Evolutionary conservation across 495 filamentous ascomycete genomes (phyloP), one percentile per base, ranked within the genome.

Genomic region (Hapsidospora chrysogenum): DNA sequence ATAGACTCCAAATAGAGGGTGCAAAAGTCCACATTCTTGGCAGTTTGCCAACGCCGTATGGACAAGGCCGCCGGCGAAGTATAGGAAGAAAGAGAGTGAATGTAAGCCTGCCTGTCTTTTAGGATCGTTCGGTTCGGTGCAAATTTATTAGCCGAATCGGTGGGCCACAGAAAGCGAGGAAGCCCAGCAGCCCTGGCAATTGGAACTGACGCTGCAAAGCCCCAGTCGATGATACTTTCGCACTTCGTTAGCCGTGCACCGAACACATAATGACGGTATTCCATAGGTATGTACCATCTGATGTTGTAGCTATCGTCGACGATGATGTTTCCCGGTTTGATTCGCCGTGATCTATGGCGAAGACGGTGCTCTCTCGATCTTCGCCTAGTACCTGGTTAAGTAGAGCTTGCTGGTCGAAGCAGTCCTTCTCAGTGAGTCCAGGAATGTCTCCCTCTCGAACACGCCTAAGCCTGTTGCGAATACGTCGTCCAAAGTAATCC

Each of bases 301-400:
- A 29, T 29, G 10, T 29, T 29, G 10, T 29, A 29, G 1, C 16
- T 5, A 5, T 29, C 6, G 10, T 29, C 27, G 10, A 29, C 10
- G 1, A 29, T 29, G 2, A 37, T 29, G 20, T 28, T 37, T n/a
- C 18, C 25, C 22, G 35, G 20, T 13, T 37, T 37, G 20, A 37
- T 14, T 37, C 35, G 28, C 35, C 22, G 21, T 37, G 35, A 2
- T 28, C 21, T 13, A 37, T 27, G 35, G 35, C 35, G 10, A 37
- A 26, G 8, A 17, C 28, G 10, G 19, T 27, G 9, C n/a, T 15
- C 7, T 37, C 20, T 27, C n/a, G 11, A 27, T 28, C 35, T 27
- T 18, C 22, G 22, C 22, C 35, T 17, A 29, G 35, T 27, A 37
- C 35, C 6, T 29, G 6, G 5, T 11, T 29, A 11, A 29, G 6